phyloP scores from a whole-genome alignment of 2,329 filamentous ascomycete species.

The Trichophyton rubrum region DNA sequence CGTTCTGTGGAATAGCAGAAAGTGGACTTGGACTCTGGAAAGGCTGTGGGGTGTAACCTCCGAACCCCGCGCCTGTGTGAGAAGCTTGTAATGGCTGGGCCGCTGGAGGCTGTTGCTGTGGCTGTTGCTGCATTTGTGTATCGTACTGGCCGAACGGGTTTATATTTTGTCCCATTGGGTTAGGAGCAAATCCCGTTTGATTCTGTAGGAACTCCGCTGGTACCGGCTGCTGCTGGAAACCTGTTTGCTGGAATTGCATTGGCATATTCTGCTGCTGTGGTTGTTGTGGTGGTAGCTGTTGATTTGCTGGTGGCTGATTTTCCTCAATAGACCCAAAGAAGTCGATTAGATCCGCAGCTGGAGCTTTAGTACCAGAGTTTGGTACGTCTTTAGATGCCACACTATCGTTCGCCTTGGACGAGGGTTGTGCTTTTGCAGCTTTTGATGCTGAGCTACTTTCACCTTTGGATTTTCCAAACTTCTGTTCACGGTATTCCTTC shows the following conservation, averaged over 20 bases:
- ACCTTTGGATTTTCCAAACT: slow-evolving; percentile 54
- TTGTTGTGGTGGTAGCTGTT: slow-evolving; percentile 25
- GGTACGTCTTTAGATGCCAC: slow-evolving; percentile 17
- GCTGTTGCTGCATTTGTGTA: slow-evolving; percentile 14
- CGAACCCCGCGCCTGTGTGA: slow-evolving; percentile 68
- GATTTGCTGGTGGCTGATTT: slow-evolving; percentile 54
- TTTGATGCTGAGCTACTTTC: slow-evolving; percentile 25
- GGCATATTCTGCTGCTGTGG: slow-evolving; percentile 15
- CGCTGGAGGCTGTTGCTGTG: slow-evolving; percentile 3
- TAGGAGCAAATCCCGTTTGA: slow-evolving; percentile 18
- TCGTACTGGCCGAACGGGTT: slow-evolving; percentile 24
- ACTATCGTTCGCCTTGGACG: slow-evolving; percentile 21
- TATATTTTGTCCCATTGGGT: slow-evolving; percentile 18
- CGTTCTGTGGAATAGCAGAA: slow-evolving; percentile 39
- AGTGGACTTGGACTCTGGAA: slow-evolving; percentile 32
- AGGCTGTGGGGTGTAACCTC: slow-evolving; percentile 61
- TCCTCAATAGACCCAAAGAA: slow-evolving; percentile 91
- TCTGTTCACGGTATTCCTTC: slow-evolving; percentile 79
- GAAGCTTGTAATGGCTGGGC: slow-evolving; percentile 45
- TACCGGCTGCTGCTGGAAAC: slow-evolving; percentile 16
- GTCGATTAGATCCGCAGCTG: slow-evolving; percentile 66
- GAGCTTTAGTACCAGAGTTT: slow-evolving; percentile 25
- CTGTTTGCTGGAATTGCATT: slow-evolving; percentile 20
- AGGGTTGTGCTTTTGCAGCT: slow-evolving; percentile 17
- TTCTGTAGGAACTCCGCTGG: slow-evolving; percentile 12